These are phyloP conservation scores for Hemerocallis citrina DNA, from an alignment of 106 monocot genomes.

Conservation along the genomic window DNA sequence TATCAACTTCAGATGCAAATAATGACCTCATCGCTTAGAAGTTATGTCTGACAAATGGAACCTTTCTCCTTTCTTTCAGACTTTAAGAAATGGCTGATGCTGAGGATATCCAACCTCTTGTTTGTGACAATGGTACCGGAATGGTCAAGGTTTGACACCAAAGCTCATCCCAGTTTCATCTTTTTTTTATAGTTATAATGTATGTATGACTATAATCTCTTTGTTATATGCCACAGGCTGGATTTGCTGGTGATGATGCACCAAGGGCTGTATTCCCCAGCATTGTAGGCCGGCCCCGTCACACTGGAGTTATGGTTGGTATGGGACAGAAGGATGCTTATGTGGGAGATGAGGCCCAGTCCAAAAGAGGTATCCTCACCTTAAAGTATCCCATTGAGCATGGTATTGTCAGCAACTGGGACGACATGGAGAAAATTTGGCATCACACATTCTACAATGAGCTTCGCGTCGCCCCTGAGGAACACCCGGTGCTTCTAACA, in stretches of 20 bases:
- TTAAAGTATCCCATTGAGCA: conserved; percentile 24
- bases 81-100: too few species aligned
- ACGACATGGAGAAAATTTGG: conserved; percentile 32
- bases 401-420: conserved; percentile 28
- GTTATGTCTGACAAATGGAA: too few species aligned
- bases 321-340: conserved; percentile 32
- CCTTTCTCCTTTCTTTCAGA: too few species aligned
- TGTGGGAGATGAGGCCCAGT: conserved; percentile 25
- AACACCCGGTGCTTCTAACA: conserved; percentile 23
- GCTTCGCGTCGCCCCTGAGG: conserved; percentile 31
- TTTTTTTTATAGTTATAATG: too few species aligned
- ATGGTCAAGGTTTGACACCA: too few species aligned
- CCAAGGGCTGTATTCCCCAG: conserved; percentile 30
- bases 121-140: too few species aligned
- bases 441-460: conserved; percentile 28
- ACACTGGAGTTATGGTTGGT: conserved; percentile 28
- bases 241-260: conserved; percentile 31
- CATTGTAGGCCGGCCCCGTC: conserved; percentile 24
- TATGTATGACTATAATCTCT: too few species aligned
- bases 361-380: conserved; percentile 28
- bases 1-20: too few species aligned
- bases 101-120: too few species aligned
- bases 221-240: conserved; percentile 13
- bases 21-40: too few species aligned
- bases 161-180: too few species aligned